Conservation (phyloP, 2,329 filamentous ascomycete species). For the Pseudogymnoascus sp. region DNA sequence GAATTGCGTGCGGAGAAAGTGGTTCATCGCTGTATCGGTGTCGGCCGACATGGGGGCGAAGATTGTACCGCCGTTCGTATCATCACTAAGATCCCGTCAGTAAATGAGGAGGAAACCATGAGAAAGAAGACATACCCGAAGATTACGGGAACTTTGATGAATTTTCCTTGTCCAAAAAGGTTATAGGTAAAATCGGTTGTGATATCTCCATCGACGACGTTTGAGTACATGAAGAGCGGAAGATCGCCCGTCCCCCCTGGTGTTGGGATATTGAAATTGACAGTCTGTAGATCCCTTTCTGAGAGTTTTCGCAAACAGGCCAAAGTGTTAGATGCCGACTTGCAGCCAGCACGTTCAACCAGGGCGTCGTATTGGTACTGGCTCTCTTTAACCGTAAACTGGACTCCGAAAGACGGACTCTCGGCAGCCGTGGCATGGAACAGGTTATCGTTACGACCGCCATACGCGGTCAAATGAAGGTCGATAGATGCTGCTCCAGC, state of each 20-base stretch:
- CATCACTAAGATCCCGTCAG: slow-evolving; percentile 32
- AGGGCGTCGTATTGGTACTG: slow-evolving; percentile 47
- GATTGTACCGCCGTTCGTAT: slow-evolving; percentile 57
- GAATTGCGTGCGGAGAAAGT: slow-evolving; percentile 51
- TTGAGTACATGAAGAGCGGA: slow-evolving; percentile 47
- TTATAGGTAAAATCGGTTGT: slow-evolving; percentile 43
- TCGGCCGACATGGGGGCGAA: slow-evolving; percentile 46
- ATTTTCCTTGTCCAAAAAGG: slow-evolving; percentile 40
- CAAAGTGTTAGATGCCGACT: slow-evolving; percentile 31
- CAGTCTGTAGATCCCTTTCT: slow-evolving; percentile 34
- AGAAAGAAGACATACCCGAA: slow-evolving; percentile 27
- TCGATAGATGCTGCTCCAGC: slow-evolving; percentile 60
- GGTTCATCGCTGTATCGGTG: slow-evolving; percentile 40
- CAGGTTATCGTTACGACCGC: slow-evolving; percentile 39
- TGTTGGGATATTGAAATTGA: slow-evolving; percentile 35
- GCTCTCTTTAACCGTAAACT: slow-evolving; percentile 39
- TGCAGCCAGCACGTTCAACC: slow-evolving; percentile 36
- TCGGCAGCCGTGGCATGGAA: slow-evolving; percentile 46
- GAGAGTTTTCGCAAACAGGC: slow-evolving; percentile 40
- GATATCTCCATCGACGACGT: slow-evolving; percentile 47
- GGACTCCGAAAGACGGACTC: slow-evolving; percentile 44
- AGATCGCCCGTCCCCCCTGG: slow-evolving; percentile 26
- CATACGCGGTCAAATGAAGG: slow-evolving; percentile 52
- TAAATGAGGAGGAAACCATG: not conserved
- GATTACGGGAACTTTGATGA: slow-evolving; percentile 47